Percentiles rank a stretch among this genome's conserved stretches.
Evolutionary conservation across 176 grass and related monocot species (phyloP).

Genomic region (Melocanna baccifera): DNA sequence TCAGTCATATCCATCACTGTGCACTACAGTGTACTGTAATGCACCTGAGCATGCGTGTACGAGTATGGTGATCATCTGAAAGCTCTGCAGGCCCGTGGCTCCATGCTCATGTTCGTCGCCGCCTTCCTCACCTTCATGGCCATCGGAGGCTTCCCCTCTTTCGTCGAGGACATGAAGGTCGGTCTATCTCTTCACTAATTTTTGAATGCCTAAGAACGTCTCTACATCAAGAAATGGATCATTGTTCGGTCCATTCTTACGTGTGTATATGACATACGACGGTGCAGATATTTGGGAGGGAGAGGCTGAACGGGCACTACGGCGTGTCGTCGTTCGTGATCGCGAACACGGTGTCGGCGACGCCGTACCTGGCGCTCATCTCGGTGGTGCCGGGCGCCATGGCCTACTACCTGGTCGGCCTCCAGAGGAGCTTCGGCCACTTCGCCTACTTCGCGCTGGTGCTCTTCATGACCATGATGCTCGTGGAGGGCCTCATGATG

Average conservation of each 20-base stretch:
- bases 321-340: constrained; percentile 75
- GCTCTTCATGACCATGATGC: constrained; percentile 76
- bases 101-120: constrained; percentile 79
- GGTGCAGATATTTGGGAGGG: constrained; percentile 65
- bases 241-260: neutral
- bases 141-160: constrained; percentile 92
- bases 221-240: neutral
- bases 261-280: neutral
- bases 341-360: constrained; percentile 68
- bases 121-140: constrained; percentile 96
- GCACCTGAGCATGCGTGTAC: neutral
- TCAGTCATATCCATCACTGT: neutral
- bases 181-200: constrained; percentile 38
- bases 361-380: constrained; percentile 76
- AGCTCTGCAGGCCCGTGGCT: constrained; percentile 63
- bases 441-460: constrained; percentile 75
- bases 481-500: constrained; percentile 93
- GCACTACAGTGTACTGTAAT: neutral
- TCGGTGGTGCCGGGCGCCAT: constrained; percentile 72
- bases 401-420: constrained; percentile 66
- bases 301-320: constrained; percentile 92
- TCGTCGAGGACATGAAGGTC: constrained; percentile 99
- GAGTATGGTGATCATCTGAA: neutral
- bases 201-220: neutral
- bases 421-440: constrained; percentile 63